Evolutionary conservation across 116 monocot genomes (phyloP).

Genomic region (Cymodocea nodosa): DNA sequence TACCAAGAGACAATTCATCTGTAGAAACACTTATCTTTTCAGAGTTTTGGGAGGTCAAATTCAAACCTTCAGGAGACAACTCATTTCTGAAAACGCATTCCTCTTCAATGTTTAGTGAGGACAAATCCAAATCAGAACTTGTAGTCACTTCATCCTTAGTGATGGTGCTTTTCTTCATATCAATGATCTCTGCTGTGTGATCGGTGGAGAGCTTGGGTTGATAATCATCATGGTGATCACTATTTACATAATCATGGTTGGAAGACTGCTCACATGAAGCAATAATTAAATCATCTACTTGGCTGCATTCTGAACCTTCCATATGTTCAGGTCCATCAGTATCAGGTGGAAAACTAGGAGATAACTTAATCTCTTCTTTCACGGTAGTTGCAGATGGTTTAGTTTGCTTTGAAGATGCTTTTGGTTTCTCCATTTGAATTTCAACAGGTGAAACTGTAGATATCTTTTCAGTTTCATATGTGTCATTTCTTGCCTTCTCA

Average conservation of each 20-base stretch:
- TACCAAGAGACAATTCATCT: slow-evolving; percentile 28
- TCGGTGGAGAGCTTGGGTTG: slow-evolving; percentile 1
- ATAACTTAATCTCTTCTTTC: slow-evolving; percentile 14
- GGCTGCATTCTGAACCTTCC: slow-evolving; percentile 16
- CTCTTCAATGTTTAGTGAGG: too few species aligned
- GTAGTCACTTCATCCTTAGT: slow-evolving; percentile 31
- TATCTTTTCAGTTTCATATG: slow-evolving; percentile 6
- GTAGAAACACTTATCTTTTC: slow-evolving; percentile 61
- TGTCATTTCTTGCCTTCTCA: slow-evolving; percentile 9
- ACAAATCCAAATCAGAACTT: slow-evolving; percentile 34
- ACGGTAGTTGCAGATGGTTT: slow-evolving; percentile 6
- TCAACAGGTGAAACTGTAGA: slow-evolving; percentile 6
- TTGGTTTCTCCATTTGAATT: slow-evolving; percentile 10
- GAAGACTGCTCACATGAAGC: slow-evolving; percentile 14
- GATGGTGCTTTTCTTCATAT: slow-evolving; percentile 28
- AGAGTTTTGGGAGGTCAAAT: slow-evolving; percentile 26
- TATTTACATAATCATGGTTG: not conserved
- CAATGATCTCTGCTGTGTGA: slow-evolving; percentile 13
- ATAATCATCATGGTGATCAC: slow-evolving; percentile 19
- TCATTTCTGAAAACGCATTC: too few species aligned
- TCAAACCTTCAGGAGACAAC: too few species aligned
- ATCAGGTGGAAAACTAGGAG: slow-evolving; percentile 4
- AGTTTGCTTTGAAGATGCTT: slow-evolving; percentile 6
- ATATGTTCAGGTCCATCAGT: slow-evolving; percentile 5
- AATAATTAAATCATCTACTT: slow-evolving; percentile 8